Evolutionary conservation across 352 stramenopile genomes (phyloP), one percentile per base, ranked within the genome.

Genomic region (Globisporangium radiosum): DNA sequence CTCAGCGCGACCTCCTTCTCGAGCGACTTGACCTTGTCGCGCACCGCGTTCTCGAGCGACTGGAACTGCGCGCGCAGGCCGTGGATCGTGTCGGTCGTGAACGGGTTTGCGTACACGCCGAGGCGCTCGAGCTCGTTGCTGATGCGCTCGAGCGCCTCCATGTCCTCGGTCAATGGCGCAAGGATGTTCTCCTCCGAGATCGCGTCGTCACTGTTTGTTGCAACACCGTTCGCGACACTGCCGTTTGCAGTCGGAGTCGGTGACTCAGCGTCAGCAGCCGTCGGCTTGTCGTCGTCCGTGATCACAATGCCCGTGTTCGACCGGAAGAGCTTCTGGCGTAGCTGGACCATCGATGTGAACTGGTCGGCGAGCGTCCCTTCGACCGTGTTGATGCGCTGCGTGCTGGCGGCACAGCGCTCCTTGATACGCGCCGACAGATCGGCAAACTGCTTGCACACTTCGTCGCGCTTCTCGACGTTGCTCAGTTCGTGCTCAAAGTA

Each of bases 41-140:
- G 79, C 40, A 92, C 72, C 36, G 83, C 81, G 13, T 61, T 88
- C 65, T 93, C 79, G 13, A 95, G 68, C 45, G 83, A 91, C n/a
- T 77, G 74, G 66, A 90, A 95, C 64, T 93, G 78, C 4, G 85
- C 85, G 47, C 88, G 85, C 33, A 95, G 70, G 15, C 74, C 83
- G 58, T 95, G 90, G 60, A 97, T 95, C 19, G 88, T 97, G 56
- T 97, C 85, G 10, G 84, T 93, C 42, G 88, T 96, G 65, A 92
- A 94, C 14, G 82, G 77, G 77, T 97, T 97, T 43, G 85, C 75
- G 62, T 94, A 91, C 54, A 97, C 85, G 57, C 84, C 71, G n/a
- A 95, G 71, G 2, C 66, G 65, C 63, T 95, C 85, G 51, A 95
- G 65, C 60, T 88, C 71, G 9, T 95, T 83, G 59, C 87, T 90